phyloP scores from a whole-genome alignment of 2,329 filamentous ascomycete genomes.

The Colletotrichum ledebouriae region DNA sequence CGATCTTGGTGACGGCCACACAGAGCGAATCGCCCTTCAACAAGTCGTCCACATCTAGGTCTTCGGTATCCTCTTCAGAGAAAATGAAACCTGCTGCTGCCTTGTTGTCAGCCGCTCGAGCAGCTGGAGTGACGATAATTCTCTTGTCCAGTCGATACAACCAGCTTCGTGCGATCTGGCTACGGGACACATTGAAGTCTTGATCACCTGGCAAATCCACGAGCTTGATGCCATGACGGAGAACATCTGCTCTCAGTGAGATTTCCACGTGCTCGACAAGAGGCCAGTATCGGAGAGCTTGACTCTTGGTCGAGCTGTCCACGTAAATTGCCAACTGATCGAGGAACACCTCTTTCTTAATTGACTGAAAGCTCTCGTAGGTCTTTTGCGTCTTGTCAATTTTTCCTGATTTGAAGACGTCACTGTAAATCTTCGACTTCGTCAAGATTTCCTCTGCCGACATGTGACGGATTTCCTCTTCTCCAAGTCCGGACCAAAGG shows the following conservation, averaged over 20 bases:
- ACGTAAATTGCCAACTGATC: slow-evolving; percentile 33
- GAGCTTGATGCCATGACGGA: slow-evolving; percentile 40
- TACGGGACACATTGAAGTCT: slow-evolving; percentile 40
- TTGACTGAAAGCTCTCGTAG: too few relatives aligned
- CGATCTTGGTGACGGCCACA: slow-evolving; percentile 41
- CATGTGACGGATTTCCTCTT: too few relatives aligned
- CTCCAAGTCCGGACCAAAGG: too few relatives aligned
- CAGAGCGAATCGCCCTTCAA: slow-evolving; percentile 32
- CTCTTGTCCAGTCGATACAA: slow-evolving; percentile 25
- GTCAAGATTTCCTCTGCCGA: too few relatives aligned
- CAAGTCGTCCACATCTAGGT: slow-evolving; percentile 40
- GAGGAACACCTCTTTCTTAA: slow-evolving; percentile 5
- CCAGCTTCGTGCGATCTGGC: slow-evolving; percentile 30
- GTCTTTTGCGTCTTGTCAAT: too few relatives aligned
- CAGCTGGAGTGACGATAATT: slow-evolving; percentile 38
- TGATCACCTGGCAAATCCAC: slow-evolving; percentile 43
- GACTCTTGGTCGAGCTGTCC: slow-evolving; percentile 15
- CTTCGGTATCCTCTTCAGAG: slow-evolving; percentile 27
- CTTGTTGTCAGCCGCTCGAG: slow-evolving; percentile 42
- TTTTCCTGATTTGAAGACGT: too few relatives aligned
- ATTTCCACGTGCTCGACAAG: slow-evolving; percentile 42
- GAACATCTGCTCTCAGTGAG: slow-evolving; percentile 30
- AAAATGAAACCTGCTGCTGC: slow-evolving; percentile 41
- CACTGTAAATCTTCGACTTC: neutral
- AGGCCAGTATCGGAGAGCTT: slow-evolving; percentile 32